Conservation (phyloP, 257 asterid genomes). For the Penstemon newberryi region DNA sequence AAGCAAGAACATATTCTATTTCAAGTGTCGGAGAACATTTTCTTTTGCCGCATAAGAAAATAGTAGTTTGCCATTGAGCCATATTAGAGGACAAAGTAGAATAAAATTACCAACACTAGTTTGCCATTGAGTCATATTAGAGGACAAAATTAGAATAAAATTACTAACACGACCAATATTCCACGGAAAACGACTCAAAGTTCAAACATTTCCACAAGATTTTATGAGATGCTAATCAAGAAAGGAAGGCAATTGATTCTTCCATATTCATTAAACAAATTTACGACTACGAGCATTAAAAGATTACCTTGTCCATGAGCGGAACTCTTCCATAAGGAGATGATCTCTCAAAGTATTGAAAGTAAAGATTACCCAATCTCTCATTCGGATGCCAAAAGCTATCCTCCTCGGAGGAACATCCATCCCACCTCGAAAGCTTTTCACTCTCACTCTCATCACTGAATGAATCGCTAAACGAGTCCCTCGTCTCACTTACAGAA, state of each 20-base stretch:
- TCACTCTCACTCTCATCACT: constrained; percentile 78
- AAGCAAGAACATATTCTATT: constrained; percentile 36
- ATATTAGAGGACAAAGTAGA: constrained; percentile 22
- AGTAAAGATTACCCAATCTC: constrained; percentile 62
- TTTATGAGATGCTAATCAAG: constrained; percentile 27
- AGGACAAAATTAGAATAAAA: constrained; percentile 31
- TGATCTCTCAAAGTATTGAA: constrained; percentile 63
- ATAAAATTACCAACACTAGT: constrained; percentile 26
- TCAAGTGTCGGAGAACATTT: constrained; percentile 18
- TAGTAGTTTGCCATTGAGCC: constrained; percentile 6
- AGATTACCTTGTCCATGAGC: constrained; percentile 62
- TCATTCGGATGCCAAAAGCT: constrained; percentile 44
- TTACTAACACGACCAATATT: constrained; percentile 23
- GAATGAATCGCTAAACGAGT: constrained; percentile 65
- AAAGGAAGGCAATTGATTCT: constrained; percentile 26
- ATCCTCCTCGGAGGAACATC: constrained; percentile 68
- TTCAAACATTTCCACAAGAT: constrained; percentile 25
- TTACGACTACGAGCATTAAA: background rate
- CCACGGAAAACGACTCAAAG: constrained; percentile 24
- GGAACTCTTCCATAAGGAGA: constrained; percentile 76
- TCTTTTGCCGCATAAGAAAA: background rate
- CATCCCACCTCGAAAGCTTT: constrained; percentile 65
- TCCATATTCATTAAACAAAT: constrained; percentile 14
- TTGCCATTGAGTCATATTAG: constrained; percentile 10
- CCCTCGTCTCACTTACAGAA: constrained; percentile 59